Conservation (phyloP, 352 stramenopile genomes). For the Pythium aquatile region DNA sequence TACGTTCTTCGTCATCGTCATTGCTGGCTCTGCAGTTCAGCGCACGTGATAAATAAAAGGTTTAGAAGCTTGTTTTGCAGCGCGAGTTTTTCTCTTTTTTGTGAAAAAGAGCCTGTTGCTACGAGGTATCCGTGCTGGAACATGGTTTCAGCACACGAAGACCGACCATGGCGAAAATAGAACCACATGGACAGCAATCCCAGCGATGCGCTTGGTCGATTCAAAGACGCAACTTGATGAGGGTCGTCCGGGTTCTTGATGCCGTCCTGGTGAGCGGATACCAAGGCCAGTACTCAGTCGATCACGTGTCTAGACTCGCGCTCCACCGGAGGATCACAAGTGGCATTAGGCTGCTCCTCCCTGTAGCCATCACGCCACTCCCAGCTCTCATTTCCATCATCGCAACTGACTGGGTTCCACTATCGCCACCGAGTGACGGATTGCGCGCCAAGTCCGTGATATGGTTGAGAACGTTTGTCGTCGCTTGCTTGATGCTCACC, state of each 20-base stretch:
- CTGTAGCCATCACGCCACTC: background rate
- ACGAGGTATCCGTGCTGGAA: too few relatives aligned
- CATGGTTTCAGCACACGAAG: too few relatives aligned
- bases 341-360: background rate
- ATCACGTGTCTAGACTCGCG: background rate
- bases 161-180: background rate
- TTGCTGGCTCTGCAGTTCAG: too few relatives aligned
- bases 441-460: background rate
- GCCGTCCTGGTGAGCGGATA: background rate
- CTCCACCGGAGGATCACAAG: background rate
- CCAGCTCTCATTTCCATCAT: background rate
- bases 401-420: background rate
- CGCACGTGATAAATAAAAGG: too few relatives aligned
- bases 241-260: background rate
- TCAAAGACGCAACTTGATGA: background rate
- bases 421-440: background rate
- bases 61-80: too few relatives aligned
- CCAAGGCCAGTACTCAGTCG: slow-evolving; percentile 7
- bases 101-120: too few relatives aligned
- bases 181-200: background rate
- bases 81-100: too few relatives aligned
- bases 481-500: background rate
- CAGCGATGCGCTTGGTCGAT: too few relatives aligned
- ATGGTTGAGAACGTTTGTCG: background rate
- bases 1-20: too few relatives aligned